A percentile compares a stretch with the other conserved stretches of the same genome.
phyloP scores from a whole-genome alignment of 768 basidiomycete genomes.

The Lepiota brunneoincarnata region DNA sequence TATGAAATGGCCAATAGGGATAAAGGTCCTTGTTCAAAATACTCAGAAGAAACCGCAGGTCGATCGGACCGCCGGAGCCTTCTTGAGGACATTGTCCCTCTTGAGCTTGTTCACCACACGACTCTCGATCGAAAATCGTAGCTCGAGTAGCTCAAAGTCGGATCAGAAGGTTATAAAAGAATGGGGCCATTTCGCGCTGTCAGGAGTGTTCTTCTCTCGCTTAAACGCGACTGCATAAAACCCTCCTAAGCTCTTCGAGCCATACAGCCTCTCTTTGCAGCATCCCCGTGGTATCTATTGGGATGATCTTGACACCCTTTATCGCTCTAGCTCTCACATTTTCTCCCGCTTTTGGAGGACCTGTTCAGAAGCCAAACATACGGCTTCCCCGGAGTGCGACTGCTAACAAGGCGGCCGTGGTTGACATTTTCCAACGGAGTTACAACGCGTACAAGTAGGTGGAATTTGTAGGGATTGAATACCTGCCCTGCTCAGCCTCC shows the following conservation, averaged over 20 bases:
- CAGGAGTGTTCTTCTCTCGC: not conserved
- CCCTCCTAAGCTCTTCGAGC: not conserved
- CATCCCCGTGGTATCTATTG: not conserved
- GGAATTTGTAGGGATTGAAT: not conserved
- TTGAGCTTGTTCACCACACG: conserved; percentile 1
- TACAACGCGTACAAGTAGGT: conserved; percentile 57
- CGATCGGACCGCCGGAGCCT: not conserved
- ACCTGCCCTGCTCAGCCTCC: not conserved
- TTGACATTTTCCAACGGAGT: conserved; percentile 46
- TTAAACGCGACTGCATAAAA: not conserved
- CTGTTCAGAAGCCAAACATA: conserved; percentile 45
- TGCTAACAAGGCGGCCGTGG: conserved; percentile 37
- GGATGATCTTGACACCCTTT: not conserved
- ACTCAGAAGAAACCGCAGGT: no score
- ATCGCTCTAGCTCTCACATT: not conserved
- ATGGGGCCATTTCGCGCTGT: not conserved
- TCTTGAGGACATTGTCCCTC: not conserved
- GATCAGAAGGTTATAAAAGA: conserved; percentile 3
- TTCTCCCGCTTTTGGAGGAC: conserved; percentile 22
- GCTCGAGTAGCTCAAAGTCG: not conserved
- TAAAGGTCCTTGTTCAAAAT: no score
- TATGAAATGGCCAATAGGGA: no score
- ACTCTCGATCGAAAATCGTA: not conserved
- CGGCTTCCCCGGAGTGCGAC: conserved; percentile 38
- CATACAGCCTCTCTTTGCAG: not conserved